Base-by-base conservation (phyloP, 1,139 yeast genomes). In the Insectozyma bohioensis region DNA sequence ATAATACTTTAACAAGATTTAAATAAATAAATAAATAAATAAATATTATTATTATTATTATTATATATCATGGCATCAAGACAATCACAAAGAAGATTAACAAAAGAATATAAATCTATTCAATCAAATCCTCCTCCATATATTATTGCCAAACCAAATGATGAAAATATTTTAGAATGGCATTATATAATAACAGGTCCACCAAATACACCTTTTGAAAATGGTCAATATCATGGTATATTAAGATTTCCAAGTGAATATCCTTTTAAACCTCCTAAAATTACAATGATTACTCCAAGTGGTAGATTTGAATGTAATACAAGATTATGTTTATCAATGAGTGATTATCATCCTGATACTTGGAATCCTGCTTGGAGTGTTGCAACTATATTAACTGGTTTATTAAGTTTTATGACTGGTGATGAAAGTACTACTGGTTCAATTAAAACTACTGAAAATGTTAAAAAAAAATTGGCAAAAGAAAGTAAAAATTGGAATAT, bases 361-460 rank as follows among this genome's bases (percentile, higher is more conserved):
- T 88, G 97, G 97, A 87, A 88, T 56, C 96, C 97, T 1, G 87
- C 95, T 4, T 88, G 97, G 97, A 80, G 87, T 35, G 96, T 88
- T 13, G 70, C 86, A 17, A 86, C 96, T 0, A 88, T 88, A 14
- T 67, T 88, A 47, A 85, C 81, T 6, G 97, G 97, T 0, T 62
- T 88, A 30, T 63, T 88, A 45, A 84, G 95, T 51, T 88, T 88
- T 51, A 88, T 88, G 96, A 86, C 42, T 72, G 92, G 46, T 5
- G 56, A 58, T 30, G 72, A 66, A 36, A 43, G 49, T 23, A 66
- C 72, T 26, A 63, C 71, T 1, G 72, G 72, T 1, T 61, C 68
- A 14, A 64, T 66, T 15, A 50, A 43, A 21, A 61, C 71, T 10
- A 58, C 61, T 22, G 68, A 62, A 16, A 47, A 47, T 18, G 65